Evolutionary conservation across 257 asterid species (phyloP), one percentile per base, ranked within the genome.

Genomic region (Lithospermum erythrorhizon): DNA sequence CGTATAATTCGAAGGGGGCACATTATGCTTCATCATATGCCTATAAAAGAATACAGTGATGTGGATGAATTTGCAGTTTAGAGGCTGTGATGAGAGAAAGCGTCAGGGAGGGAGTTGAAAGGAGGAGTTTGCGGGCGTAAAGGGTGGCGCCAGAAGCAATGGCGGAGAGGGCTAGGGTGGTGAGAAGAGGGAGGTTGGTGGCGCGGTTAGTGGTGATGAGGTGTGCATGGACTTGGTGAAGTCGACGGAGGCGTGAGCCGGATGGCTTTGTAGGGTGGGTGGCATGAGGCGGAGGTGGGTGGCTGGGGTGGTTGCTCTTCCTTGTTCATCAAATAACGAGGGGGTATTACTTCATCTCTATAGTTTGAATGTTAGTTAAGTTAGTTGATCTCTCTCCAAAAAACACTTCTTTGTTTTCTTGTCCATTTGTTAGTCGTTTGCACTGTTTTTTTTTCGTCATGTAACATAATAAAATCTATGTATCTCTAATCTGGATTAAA

Each of bases 1-100:
- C 7, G 70, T 64, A 41, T 73, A 75, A 37, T 48, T 66, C 58
- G 73, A 61, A 45, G 79, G 79, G 21, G 58, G 47, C 29, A 70
- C 37, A 19, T 70, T 64, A 21, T 55, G 67, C 21, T 64, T 64
- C 20, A 65, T 59, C 79, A 75, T 75, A 30, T 67, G 79, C 37
- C 29, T 24, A 22, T 59, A 75, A 52, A 75, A 62, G 37, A 59
- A 67, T 53, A 58, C 49, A 15, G 73, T 62, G 6, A 68, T 64
- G 29, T 62, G 51, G 45, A 53, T 6, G 17, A 51, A 62, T 23
- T 69, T 62, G 0, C 68, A 69, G 53, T n/a, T n/a, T n/a, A n/a
- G 73, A 24, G 25, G 68, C 23, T 48, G 35, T 69, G 64, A 69
- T 56, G 61, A 69, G 68, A 41, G 73, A 69, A 69, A 11, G 64